Evolutionary conservation across 306 rosid genomes (phyloP), one percentile per base, ranked within the genome.

Genomic region (Vigna mungo): DNA sequence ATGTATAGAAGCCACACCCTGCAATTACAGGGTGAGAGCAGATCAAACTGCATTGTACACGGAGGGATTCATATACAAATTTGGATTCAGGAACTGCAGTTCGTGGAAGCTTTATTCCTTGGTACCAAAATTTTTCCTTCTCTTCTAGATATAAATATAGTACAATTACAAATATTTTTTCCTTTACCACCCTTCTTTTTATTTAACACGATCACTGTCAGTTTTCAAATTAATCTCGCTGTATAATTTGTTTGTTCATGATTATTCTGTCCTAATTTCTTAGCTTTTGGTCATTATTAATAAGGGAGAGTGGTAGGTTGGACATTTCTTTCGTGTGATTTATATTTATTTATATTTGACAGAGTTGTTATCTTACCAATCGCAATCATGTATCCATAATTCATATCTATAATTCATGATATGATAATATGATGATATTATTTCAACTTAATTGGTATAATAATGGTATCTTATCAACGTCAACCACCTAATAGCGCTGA

Each of bases 1-100:
- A 80, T 93, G 97, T 91, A 93, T 89, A 93, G 95, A 90, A 83
- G 87, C 85, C 83, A 79, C 92, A 79, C 94, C 97, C 91, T 90
- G 90, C 91, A 85, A 89, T 93, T 91, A 60, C 83, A 82, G 93
- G 90, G 93, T 74, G 82, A 83, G 85, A 72, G 89, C 88, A 81
- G 78, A 73, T 79, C 81, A 80, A 79, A 82, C 79, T 83, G 88
- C 86, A 69, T 75, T 86, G 86, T 89, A 83, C 85, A 80, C 74
- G 74, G 79, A 78, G 79, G 83, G 84, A 78, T 68, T 87, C 82
- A 68, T 59, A 85, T 79, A 85, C 80, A 74, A 77, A 77, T 71
- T 83, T 82, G 77, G 87, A 84, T 70, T 48, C 85, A 77, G 86
- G 78, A 76, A 77, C 83, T 77, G 80, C 88, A 66, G 74, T 79